Evolutionary conservation across 345 rosid species (phyloP), one percentile per base, ranked within the genome.

Genomic region (Salix dunnii): DNA sequence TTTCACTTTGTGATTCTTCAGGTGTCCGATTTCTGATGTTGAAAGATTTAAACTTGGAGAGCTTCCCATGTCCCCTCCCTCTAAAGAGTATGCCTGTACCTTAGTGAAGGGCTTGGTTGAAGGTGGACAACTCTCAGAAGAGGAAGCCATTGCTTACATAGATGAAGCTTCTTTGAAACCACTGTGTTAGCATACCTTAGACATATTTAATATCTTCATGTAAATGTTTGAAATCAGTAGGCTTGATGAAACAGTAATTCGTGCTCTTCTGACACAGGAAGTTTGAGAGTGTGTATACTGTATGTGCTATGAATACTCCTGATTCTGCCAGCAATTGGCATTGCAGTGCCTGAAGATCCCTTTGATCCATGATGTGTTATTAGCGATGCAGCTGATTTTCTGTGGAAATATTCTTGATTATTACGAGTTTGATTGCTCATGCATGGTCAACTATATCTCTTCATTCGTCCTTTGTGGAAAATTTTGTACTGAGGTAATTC

Each of bases 321-420:
- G 90, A 86, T 71, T 86, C 97, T 2, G 97, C 12, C 12, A 11
- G 43, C 14, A 40, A 91, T 66, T 91, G 99, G 99, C 99, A 92
- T 83, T 95, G 99, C 82, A 93, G 97, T 88, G 3, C 89, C 94
- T 40, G 97, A 93, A 83, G 96, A 95, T 76, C 97, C 97, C 28
- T 89, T 91, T 77, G 90, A 95, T 80, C 91, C 87, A 58, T 96
- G 99, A 42, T 95, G 97, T 77, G 91, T 97, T 20, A 53, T 25
- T 6, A 53, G 12, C 23, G 25, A 48, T 48, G 53, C 53, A 16
- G 53, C 20, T 14, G 53, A 48, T 53, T 9, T 40, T 36, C 43
- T 10, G n/a, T n/a, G n/a, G n/a, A n/a, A n/a, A n/a, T 58, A 9
- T 58, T 58, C 16, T 58, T 9, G 62, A 58, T 58, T 10, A n/a